Evolutionary conservation across 2,329 filamentous ascomycete genomes (phyloP), one percentile per base, ranked within the genome.

Genomic region (Aschersonia sp.): DNA sequence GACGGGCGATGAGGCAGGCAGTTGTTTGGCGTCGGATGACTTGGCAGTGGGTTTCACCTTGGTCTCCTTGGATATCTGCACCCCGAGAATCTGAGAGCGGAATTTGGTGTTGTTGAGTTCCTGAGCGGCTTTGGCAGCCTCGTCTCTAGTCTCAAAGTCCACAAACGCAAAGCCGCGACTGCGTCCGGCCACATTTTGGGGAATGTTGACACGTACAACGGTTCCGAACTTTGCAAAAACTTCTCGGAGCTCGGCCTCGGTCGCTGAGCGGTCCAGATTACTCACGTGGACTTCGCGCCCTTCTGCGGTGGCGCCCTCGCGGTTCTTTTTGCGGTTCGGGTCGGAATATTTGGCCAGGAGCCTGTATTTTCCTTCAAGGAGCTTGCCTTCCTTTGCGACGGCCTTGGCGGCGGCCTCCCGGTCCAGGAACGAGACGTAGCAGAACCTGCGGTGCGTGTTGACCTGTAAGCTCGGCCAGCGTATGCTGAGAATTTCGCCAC

Each of bases 401-500:
- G 89, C 89, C 45, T 76, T 78, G 40, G 78, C 72, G 1, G 88
- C 86, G 46, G 78, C 76, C n/a, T 73, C 72, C 3, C 75, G 65
- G 33, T 79, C 78, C 44, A 80, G 75, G 61, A 96, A 96, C n/a
- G 94, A 87, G 6, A 96, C 74, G 63, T 98, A 98, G 68, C 89
- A 96, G 68, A 98, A 98, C 30, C 92, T 83, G 33, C 92, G 85
- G 56, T 86, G 82, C 2, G 83, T 82, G 58, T 96, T 90, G 63
- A 76, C 88, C 61, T 94, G 94, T 46, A 98, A 76, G 49, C 87
- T 95, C 2, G 92, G 92, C 67, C 92, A 92, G 29, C 92, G 83
- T 46, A 97, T 75, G 57, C 83, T 86, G 48, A 94, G 72, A 48
- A 98, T 81, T 42, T 90, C 79, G 42, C 92, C 92, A 57, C 82